Percentiles rank a stretch among this genome's conserved stretches.
These are phyloP conservation scores for Claviceps capensis DNA, from an alignment of 2,329 filamentous ascomycete species.

Conservation along the genomic window DNA sequence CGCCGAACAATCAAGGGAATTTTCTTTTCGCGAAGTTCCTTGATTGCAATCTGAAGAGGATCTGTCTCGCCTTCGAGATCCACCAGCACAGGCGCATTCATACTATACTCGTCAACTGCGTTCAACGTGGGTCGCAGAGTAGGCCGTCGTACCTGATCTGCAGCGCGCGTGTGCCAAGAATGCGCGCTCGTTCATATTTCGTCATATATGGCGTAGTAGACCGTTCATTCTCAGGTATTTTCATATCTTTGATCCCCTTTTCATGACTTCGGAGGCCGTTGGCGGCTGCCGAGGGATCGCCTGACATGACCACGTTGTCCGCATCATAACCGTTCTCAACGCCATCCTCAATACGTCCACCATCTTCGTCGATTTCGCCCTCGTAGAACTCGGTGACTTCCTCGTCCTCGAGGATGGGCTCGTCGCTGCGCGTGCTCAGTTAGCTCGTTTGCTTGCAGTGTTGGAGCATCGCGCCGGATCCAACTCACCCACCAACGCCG, in stretches of 20 bases:
- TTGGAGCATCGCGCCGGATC: background rate
- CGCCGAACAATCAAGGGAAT: constrained; percentile 89
- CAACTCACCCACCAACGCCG: constrained; percentile 42
- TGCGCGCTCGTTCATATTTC: constrained; percentile 92
- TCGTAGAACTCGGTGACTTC: constrained; percentile 45
- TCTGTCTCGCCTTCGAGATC: constrained; percentile 97
- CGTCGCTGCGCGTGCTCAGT: constrained; percentile 36
- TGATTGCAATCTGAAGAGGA: constrained; percentile 91
- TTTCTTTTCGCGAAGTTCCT: constrained; percentile 97
- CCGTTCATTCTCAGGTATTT: constrained; percentile 76
- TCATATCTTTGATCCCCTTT: constrained; percentile 61
- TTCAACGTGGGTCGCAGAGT: background rate
- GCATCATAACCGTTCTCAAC: constrained; percentile 41
- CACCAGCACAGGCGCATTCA: constrained; percentile 94
- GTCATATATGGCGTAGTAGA: constrained; percentile 98
- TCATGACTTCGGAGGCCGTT: constrained; percentile 39
- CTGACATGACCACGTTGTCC: constrained; percentile 45
- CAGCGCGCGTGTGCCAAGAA: constrained; percentile 81
- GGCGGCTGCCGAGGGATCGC: constrained; percentile 47
- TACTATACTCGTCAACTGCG: constrained; percentile 37
- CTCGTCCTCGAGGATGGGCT: constrained; percentile 60
- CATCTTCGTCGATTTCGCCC: constrained; percentile 39
- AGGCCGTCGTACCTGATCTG: constrained; percentile 72
- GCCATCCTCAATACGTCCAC: constrained; percentile 36
- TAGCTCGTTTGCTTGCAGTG: background rate